Evolutionary conservation across 1,139 yeast species (phyloP).

Genomic region (Sugiyamaella grinbergsii): DNA sequence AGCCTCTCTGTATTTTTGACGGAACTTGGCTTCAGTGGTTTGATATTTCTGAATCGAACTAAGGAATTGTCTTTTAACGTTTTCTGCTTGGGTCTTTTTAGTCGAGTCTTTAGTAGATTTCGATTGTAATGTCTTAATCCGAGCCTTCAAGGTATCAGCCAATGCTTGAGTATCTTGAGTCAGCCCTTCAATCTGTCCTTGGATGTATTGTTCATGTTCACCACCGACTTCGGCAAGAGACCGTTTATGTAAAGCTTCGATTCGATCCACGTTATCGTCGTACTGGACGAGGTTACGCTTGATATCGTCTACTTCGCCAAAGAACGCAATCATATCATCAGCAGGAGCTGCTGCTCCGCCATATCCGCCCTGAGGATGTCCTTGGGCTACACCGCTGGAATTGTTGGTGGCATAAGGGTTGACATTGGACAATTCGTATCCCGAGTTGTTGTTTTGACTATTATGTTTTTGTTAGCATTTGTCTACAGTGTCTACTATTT

Average conservation of each 20-base stretch:
- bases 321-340: conserved; percentile 72
- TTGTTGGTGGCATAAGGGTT: conserved; percentile 28
- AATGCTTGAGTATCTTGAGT: conserved; percentile 78
- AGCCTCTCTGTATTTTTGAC: conserved; percentile 80
- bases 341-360: conserved; percentile 25
- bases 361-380: conserved; percentile 7
- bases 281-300: conserved; percentile 81
- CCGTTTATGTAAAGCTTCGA: conserved; percentile 79
- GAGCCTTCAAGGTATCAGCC: conserved; percentile 70
- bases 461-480: too few relatives aligned
- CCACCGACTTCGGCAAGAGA: conserved; percentile 78
- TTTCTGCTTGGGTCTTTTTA: conserved; percentile 88
- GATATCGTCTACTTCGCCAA: conserved; percentile 80
- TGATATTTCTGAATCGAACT: conserved; percentile 84
- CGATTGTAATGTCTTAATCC: conserved; percentile 77
- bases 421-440: conserved; percentile 32
- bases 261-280: conserved; percentile 71
- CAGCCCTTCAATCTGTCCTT: conserved; percentile 75
- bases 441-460: conserved; percentile 18
- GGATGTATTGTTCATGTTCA: conserved; percentile 70
- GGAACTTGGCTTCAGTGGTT: conserved; percentile 81
- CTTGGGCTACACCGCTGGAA: neutral
- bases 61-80: conserved; percentile 82
- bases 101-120: conserved; percentile 70
- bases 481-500: too few relatives aligned